Evolutionary conservation across 1,284 basidiomycete genomes (phyloP).

Genomic region (Trametes versicolor): DNA sequence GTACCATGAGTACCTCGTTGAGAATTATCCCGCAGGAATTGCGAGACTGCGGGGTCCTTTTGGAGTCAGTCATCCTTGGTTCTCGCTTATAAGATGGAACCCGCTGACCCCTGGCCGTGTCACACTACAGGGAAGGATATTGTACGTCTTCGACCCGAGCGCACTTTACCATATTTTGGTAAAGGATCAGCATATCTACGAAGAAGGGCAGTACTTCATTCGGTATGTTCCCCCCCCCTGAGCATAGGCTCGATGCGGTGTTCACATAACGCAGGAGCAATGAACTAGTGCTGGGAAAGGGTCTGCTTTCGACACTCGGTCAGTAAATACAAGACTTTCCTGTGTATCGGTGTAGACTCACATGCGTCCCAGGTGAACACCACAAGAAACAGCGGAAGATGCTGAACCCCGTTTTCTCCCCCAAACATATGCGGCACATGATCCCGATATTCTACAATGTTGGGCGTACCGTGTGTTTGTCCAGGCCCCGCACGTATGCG

Average conservation of each 20-base stretch:
- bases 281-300: constrained; percentile 5
- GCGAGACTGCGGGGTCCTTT: constrained; percentile 13
- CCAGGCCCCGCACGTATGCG: too few species aligned
- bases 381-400: constrained; percentile 40
- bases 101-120: neutral
- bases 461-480: constrained; percentile 16
- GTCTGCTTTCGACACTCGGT: constrained; percentile 16
- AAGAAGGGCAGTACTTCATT: constrained; percentile 13
- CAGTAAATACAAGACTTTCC: neutral
- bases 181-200: constrained; percentile 28
- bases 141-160: constrained; percentile 24
- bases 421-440: constrained; percentile 39
- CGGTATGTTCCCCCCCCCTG: constrained; percentile 1
- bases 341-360: too few species aligned
- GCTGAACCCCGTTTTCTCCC: constrained; percentile 43
- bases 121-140: constrained; percentile 9
- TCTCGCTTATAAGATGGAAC: too few species aligned
- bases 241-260: neutral
- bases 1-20: constrained; percentile 12
- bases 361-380: constrained; percentile 8
- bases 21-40: constrained; percentile 13
- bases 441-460: constrained; percentile 39
- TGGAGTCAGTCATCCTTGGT: constrained; percentile 5
- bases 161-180: constrained; percentile 27
- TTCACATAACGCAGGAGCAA: neutral